These are phyloP conservation scores for Chaetothyriales sp. DNA, from an alignment of 2,329 filamentous ascomycete genomes.

Conservation along the genomic window DNA sequence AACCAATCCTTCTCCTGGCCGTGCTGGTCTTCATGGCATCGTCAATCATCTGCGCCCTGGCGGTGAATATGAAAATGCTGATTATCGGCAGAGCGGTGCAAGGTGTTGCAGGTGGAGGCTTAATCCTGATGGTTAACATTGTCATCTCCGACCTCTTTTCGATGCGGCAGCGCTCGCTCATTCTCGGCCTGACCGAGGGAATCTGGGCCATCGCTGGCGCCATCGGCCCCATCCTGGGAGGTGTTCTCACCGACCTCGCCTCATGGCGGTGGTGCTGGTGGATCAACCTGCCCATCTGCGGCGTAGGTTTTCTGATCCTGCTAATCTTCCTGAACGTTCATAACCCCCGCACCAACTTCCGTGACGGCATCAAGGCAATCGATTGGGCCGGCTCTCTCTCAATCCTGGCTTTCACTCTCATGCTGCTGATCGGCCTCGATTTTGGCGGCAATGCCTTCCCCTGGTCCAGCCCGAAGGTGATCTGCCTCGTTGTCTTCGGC, in stretches of 20 bases:
- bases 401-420: slow-evolving; percentile 65
- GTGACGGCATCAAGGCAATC: slow-evolving; percentile 26
- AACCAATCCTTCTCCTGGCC: slow-evolving; percentile 37
- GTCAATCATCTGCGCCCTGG: slow-evolving; percentile 36
- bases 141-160: slow-evolving; percentile 44
- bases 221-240: slow-evolving; percentile 40
- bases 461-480: slow-evolving; percentile 60
- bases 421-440: slow-evolving; percentile 75
- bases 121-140: slow-evolving; percentile 39
- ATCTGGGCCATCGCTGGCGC: slow-evolving; percentile 44
- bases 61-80: slow-evolving; percentile 36
- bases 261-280: slow-evolving; percentile 44
- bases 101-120: slow-evolving; percentile 39
- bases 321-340: slow-evolving; percentile 42
- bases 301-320: slow-evolving; percentile 36
- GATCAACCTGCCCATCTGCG: slow-evolving; percentile 42
- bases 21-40: slow-evolving; percentile 36
- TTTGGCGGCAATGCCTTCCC: slow-evolving; percentile 65
- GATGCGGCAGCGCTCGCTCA: slow-evolving; percentile 34
- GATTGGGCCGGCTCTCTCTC: slow-evolving; percentile 47
- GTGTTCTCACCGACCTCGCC: slow-evolving; percentile 31
- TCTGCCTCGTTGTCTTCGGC: slow-evolving; percentile 68
- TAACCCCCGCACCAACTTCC: slow-evolving; percentile 38
- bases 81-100: slow-evolving; percentile 41
- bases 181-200: slow-evolving; percentile 38